Evolutionary conservation across 2,329 filamentous ascomycete genomes (phyloP).

Genomic region (Coniella lustricola): DNA sequence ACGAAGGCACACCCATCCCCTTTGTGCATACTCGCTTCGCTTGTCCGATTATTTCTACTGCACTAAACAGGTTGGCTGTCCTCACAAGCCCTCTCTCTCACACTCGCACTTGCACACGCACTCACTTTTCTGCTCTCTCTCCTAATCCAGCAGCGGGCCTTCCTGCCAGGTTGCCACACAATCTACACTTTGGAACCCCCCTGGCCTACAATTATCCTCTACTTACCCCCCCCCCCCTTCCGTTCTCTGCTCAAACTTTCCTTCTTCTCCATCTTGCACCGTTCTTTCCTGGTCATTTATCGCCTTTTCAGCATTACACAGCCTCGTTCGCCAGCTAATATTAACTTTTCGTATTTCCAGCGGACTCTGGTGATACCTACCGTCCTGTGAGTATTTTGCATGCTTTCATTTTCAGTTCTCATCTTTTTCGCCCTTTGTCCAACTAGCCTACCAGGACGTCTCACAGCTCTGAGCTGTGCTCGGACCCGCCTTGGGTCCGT

Average conservation of each 20-base stretch:
- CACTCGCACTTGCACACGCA: too few species aligned
- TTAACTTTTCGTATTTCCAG: constrained; percentile 39
- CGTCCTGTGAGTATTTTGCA: constrained; percentile 45
- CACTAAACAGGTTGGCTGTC: constrained; percentile 11
- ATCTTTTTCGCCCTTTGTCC: neutral
- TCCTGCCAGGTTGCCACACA: constrained; percentile 6
- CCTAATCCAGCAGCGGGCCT: constrained; percentile 4
- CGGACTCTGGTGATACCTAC: constrained; percentile 55
- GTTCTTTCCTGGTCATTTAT: neutral
- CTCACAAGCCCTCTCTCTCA: constrained; percentile 10
- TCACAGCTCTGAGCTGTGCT: neutral
- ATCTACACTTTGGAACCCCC: constrained; percentile 11
- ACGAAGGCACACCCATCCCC: constrained; percentile 4
- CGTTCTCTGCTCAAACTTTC: constrained; percentile 5
- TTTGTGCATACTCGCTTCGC: constrained; percentile 11
- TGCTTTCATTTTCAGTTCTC: neutral
- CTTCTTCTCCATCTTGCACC: constrained; percentile 3
- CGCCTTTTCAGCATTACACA: neutral
- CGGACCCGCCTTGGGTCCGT: neutral
- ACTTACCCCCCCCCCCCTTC: constrained; percentile 12
- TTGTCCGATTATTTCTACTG: constrained; percentile 7
- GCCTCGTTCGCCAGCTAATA: constrained; percentile 20
- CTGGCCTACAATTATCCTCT: constrained; percentile 1
- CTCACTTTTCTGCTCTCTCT: too few species aligned
- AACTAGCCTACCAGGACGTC: neutral